A percentile compares a stretch with the other conserved stretches of the same genome.
These are phyloP conservation scores for Mycena latifolia DNA, from an alignment of 768 basidiomycete species.

Conservation along the genomic window DNA sequence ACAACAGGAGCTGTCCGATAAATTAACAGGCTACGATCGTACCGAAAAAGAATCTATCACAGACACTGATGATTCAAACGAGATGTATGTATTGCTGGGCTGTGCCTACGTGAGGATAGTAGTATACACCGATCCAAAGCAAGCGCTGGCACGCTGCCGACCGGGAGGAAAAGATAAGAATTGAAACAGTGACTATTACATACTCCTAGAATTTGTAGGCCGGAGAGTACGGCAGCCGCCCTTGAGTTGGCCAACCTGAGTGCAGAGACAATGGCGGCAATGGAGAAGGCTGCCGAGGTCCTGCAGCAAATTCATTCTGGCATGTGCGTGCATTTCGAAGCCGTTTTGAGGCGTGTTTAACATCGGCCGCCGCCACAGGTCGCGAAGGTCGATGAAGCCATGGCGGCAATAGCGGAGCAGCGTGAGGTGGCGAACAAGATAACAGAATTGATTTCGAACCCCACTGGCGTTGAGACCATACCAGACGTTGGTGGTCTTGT, in stretches of 20 bases:
- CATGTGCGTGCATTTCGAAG: conserved; percentile 69
- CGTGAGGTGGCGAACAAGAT: conserved; percentile 94
- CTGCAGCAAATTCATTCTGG: conserved; percentile 91
- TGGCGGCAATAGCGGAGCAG: conserved; percentile 90
- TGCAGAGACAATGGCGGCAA: conserved; percentile 95
- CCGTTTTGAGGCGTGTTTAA: background rate
- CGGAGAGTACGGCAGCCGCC: too few species aligned
- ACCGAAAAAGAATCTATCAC: too few species aligned
- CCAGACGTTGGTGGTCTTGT: conserved; percentile 74
- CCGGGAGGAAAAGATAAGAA: too few species aligned
- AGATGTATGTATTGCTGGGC: too few species aligned
- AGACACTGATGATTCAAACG: too few species aligned
- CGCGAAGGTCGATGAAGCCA: conserved; percentile 90
- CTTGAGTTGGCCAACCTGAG: conserved; percentile 99
- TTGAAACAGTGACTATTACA: too few species aligned
- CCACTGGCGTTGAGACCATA: conserved; percentile 64
- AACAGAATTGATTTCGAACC: conserved; percentile 86
- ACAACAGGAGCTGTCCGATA: too few species aligned
- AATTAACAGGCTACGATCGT: too few species aligned
- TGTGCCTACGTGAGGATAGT: too few species aligned
- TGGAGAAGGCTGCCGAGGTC: conserved; percentile 95
- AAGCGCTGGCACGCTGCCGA: too few species aligned
- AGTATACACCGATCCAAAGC: too few species aligned
- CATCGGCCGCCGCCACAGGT: conserved; percentile 56
- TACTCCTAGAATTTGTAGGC: too few species aligned